Evolutionary conservation across 1,284 basidiomycete genomes (phyloP).

Genomic region (Sphaerobolus stellatus): DNA sequence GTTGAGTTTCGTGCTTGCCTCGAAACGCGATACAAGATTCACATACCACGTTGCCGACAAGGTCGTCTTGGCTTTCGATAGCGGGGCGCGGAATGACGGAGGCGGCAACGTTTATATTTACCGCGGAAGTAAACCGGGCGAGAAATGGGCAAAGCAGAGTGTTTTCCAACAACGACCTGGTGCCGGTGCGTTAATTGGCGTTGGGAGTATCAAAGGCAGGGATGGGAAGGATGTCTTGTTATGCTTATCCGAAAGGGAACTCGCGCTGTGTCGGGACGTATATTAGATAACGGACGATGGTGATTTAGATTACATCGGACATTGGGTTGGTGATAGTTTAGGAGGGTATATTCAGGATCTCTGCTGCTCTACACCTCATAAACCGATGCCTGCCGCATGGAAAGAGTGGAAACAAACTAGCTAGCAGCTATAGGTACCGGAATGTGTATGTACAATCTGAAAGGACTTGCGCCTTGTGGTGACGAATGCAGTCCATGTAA

Average conservation of each 20-base stretch:
- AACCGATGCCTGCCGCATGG: no score
- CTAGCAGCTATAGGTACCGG: no score
- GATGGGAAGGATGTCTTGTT: slow-evolving; percentile 48
- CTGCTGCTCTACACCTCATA: no score
- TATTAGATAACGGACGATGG: slow-evolving; percentile 21
- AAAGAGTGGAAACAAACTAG: no score
- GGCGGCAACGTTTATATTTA: slow-evolving; percentile 87
- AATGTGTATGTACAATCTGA: no score
- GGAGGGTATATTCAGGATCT: no score
- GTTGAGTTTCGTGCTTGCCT: slow-evolving; percentile 90
- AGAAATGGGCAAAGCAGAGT: slow-evolving; percentile 71
- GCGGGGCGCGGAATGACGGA: slow-evolving; percentile 52
- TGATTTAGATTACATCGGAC: neutral
- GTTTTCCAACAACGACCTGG: slow-evolving; percentile 73
- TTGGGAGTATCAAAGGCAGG: slow-evolving; percentile 48
- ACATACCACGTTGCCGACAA: slow-evolving; percentile 62
- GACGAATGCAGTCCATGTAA: no score
- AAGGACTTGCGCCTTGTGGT: no score
- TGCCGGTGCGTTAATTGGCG: slow-evolving; percentile 78
- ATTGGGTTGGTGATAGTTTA: no score
- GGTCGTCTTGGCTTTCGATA: slow-evolving; percentile 79
- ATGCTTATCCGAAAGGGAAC: slow-evolving; percentile 75
- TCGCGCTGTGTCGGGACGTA: slow-evolving; percentile 62
- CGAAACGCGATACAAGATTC: slow-evolving; percentile 87
- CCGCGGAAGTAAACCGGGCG: slow-evolving; percentile 45